These are phyloP conservation scores for Lentithecium fluviatile DNA, from an alignment of 495 filamentous ascomycete genomes.

Conservation along the genomic window DNA sequence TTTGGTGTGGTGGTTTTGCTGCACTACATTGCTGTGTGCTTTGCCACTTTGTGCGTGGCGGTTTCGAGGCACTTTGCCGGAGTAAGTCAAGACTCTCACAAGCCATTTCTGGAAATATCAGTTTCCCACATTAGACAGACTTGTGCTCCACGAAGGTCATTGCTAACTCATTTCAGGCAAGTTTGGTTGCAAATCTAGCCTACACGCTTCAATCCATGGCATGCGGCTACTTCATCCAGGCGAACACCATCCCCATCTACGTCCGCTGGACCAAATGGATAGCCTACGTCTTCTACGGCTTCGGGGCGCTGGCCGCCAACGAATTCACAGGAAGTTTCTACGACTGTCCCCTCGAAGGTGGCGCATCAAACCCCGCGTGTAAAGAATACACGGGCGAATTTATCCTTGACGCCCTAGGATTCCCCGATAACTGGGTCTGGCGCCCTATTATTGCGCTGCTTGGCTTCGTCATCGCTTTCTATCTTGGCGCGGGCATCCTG, in stretches of 20 bases:
- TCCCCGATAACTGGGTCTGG: slow-evolving; percentile 61
- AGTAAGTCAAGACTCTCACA: slow-evolving; percentile 42
- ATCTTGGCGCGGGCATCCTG: slow-evolving; percentile 54
- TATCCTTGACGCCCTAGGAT: slow-evolving; percentile 63
- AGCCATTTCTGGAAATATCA: too few species aligned
- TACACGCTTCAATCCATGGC: slow-evolving; percentile 70
- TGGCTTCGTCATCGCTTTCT: slow-evolving; percentile 58
- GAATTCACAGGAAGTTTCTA: slow-evolving; percentile 69
- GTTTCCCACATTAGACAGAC: too few species aligned
- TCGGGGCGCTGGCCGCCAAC: slow-evolving; percentile 65
- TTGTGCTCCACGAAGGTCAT: too few species aligned
- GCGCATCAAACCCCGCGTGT: slow-evolving; percentile 58
- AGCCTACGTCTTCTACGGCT: slow-evolving; percentile 62
- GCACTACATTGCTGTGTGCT: slow-evolving; percentile 53
- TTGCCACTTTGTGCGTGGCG: slow-evolving; percentile 51
- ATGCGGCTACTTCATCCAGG: slow-evolving; percentile 71
- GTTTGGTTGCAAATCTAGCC: slow-evolving; percentile 62
- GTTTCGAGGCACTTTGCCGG: slow-evolving; percentile 61
- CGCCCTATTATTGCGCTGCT: slow-evolving; percentile 61
- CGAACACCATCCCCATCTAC: slow-evolving; percentile 69
- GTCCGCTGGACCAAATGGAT: slow-evolving; percentile 69
- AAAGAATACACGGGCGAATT: slow-evolving; percentile 64
- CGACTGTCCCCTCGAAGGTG: slow-evolving; percentile 61
- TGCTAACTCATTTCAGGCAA: slow-evolving; percentile 13
- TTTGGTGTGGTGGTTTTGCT: slow-evolving; percentile 60